Percentiles rank a stretch among this genome's conserved stretches.
These are phyloP conservation scores for Metarhizium sp. DNA, from an alignment of 2,329 filamentous ascomycete species.

Conservation along the genomic window DNA sequence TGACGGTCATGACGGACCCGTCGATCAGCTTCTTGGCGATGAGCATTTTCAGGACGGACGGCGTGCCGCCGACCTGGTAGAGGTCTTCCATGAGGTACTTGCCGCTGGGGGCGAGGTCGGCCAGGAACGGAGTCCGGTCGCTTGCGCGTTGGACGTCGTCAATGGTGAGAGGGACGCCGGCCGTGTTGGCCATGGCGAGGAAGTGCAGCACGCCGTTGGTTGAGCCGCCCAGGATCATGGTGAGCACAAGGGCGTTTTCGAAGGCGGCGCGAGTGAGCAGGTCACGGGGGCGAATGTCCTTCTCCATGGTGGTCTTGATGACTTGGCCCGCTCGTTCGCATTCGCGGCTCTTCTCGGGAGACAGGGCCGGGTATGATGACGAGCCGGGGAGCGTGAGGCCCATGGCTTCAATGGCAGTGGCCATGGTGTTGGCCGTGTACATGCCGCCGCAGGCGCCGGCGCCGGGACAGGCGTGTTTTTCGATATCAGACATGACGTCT, in stretches of 20 bases:
- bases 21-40: slow-evolving; percentile 68
- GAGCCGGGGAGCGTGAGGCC: slow-evolving; percentile 78
- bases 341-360: slow-evolving; percentile 77
- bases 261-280: slow-evolving; percentile 73
- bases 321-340: slow-evolving; percentile 72
- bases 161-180: slow-evolving; percentile 64
- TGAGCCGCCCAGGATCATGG: slow-evolving; percentile 84
- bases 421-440: slow-evolving; percentile 92
- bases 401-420: slow-evolving; percentile 80
- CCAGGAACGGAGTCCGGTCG: slow-evolving; percentile 77
- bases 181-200: slow-evolving; percentile 82
- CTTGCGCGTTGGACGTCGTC: slow-evolving; percentile 77
- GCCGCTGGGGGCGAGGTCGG: slow-evolving; percentile 75
- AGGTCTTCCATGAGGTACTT: slow-evolving; percentile 84
- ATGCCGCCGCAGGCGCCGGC: slow-evolving; percentile 67
- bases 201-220: slow-evolving; percentile 87
- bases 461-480: slow-evolving; percentile 59
- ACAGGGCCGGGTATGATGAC: slow-evolving; percentile 71
- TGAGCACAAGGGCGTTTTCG: slow-evolving; percentile 82
- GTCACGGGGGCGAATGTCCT: slow-evolving; percentile 71
- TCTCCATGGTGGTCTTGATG: slow-evolving; percentile 71
- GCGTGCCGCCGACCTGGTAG: slow-evolving; percentile 76
- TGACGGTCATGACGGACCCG: slow-evolving; percentile 71
- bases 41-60: slow-evolving; percentile 76
- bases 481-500: slow-evolving; percentile 78